Evolutionary conservation across 192 early-diverging fungal genomes (phyloP).

Genomic region (Podila horticola): DNA sequence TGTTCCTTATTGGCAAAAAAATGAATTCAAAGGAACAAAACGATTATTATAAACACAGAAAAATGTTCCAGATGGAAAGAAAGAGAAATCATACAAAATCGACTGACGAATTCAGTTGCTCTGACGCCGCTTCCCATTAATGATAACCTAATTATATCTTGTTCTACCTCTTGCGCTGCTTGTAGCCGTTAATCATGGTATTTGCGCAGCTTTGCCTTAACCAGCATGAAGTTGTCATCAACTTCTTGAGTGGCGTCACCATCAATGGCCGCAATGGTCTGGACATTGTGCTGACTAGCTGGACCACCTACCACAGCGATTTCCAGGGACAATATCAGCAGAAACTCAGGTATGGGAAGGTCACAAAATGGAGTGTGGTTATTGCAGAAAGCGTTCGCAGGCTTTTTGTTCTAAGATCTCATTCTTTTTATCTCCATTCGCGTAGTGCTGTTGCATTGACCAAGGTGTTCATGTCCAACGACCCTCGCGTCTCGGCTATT

Average conservation of each 20-base stretch:
- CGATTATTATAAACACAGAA: too few species aligned
- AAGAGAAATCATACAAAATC: too few species aligned
- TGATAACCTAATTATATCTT: neutral
- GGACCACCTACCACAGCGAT: slow-evolving; percentile 82
- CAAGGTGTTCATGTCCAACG: slow-evolving; percentile 70
- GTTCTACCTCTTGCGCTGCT: neutral
- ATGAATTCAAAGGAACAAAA: too few species aligned
- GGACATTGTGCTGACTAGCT: slow-evolving; percentile 76
- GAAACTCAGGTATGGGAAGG: slow-evolving; percentile 71
- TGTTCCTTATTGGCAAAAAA: too few species aligned
- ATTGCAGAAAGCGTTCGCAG: too few species aligned
- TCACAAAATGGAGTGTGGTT: too few species aligned
- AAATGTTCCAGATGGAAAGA: too few species aligned
- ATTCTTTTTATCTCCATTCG: neutral
- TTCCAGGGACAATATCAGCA: slow-evolving; percentile 84
- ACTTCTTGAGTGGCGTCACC: slow-evolving; percentile 70
- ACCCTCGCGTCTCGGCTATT: slow-evolving; percentile 70
- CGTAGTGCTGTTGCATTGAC: slow-evolving; percentile 78
- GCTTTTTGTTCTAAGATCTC: too few species aligned
- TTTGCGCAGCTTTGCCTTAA: slow-evolving; percentile 85
- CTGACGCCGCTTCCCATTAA: too few species aligned
- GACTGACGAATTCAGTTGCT: too few species aligned
- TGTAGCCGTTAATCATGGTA: slow-evolving; percentile 81
- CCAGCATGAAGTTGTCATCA: slow-evolving; percentile 72
- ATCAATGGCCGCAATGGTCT: slow-evolving; percentile 74